Conservation (phyloP, 371 early-diverging fungal genomes). For the Choanephora cucurbitarum region DNA sequence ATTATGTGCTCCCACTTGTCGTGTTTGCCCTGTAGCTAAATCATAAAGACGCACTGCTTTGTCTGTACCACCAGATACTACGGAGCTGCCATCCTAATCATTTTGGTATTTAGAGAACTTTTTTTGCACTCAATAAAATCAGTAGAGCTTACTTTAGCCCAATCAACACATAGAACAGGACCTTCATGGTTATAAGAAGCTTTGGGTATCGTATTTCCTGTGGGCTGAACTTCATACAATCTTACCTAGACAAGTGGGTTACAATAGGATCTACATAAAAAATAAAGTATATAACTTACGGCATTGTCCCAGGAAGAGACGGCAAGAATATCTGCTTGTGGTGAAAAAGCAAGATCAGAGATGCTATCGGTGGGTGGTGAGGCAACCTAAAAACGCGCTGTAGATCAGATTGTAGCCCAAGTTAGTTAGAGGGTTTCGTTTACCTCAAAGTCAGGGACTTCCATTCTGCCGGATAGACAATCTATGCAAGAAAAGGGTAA, state of each 20-base stretch:
- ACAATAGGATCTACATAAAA: neutral
- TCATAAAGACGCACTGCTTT: constrained; percentile 80
- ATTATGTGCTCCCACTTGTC: constrained; percentile 80
- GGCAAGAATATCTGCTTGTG: constrained; percentile 79
- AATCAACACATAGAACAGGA: constrained; percentile 82
- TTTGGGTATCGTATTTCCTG: constrained; percentile 73
- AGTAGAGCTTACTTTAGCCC: constrained; percentile 75
- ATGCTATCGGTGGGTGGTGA: constrained; percentile 77
- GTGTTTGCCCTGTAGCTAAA: constrained; percentile 73
- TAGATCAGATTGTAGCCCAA: neutral
- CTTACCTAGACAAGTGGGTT: constrained; percentile 63
- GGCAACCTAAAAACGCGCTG: constrained; percentile 43
- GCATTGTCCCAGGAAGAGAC: constrained; percentile 89
- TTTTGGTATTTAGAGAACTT: neutral
- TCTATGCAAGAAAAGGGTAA: no score
- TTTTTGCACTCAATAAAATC: constrained; percentile 1
- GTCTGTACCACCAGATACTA: constrained; percentile 62
- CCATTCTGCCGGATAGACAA: neutral
- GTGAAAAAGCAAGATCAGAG: constrained; percentile 72
- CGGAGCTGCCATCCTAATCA: constrained; percentile 31
- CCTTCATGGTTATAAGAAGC: constrained; percentile 81
- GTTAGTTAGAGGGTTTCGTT: neutral
- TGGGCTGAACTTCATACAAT: constrained; percentile 84
- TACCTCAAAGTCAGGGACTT: constrained; percentile 38
- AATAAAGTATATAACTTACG: constrained; percentile 40